Evolutionary conservation across 805 yeast species (phyloP).

Genomic region (Myxozyma vanderwaltii): DNA sequence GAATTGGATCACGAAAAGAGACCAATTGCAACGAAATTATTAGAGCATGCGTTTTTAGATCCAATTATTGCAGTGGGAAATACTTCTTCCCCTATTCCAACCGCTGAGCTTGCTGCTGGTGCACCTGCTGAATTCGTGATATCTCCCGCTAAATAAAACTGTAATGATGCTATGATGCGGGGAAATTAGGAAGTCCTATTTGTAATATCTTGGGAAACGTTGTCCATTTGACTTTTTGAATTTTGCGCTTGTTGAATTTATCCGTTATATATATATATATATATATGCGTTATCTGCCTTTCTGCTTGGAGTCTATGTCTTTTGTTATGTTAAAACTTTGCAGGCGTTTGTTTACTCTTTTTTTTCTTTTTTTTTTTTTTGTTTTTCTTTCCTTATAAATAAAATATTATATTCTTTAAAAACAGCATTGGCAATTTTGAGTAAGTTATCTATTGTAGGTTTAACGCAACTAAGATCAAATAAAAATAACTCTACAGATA

Average conservation of each 20-base stretch:
- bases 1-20: conserved; percentile 73
- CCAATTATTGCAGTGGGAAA: conserved; percentile 12
- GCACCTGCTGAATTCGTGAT: neutral
- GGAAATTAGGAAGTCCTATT: too few relatives aligned
- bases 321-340: neutral
- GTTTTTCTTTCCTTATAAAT: neutral
- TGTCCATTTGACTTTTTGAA: too few relatives aligned
- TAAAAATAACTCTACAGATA: too few relatives aligned
- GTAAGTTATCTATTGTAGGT: too few relatives aligned
- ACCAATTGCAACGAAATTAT: conserved; percentile 69
- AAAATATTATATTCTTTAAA: neutral
- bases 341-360: neutral
- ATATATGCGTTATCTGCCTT: too few relatives aligned
- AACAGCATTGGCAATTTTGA: too few relatives aligned
- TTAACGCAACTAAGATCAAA: too few relatives aligned
- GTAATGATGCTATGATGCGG: too few relatives aligned
- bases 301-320: neutral
- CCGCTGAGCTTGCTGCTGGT: neutral
- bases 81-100: neutral
- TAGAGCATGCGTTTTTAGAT: conserved; percentile 59
- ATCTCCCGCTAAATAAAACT: neutral
- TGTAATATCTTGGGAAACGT: too few relatives aligned
- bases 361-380: neutral
- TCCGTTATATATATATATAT: too few relatives aligned
- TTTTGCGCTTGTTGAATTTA: too few relatives aligned